These are phyloP conservation scores for Blastobotrys petasosporus DNA, from an alignment of 1,139 yeast genomes.

Conservation along the genomic window DNA sequence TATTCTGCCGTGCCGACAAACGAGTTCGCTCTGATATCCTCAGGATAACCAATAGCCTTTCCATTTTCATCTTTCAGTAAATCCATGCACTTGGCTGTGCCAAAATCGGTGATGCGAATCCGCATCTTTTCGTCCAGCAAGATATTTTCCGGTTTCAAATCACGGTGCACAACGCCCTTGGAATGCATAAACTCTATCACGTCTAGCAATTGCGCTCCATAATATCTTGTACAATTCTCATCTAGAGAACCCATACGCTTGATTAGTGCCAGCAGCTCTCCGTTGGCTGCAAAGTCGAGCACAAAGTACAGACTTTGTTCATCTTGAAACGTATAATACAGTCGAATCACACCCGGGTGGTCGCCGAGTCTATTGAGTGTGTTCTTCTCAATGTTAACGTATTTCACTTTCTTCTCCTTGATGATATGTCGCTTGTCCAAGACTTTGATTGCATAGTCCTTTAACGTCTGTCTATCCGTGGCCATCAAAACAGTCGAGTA, in stretches of 20 bases:
- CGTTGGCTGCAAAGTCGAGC: slow-evolving; percentile 86
- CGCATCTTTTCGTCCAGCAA: slow-evolving; percentile 74
- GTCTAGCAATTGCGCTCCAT: slow-evolving; percentile 73
- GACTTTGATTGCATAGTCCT: slow-evolving; percentile 83
- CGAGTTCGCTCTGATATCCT: slow-evolving; percentile 67
- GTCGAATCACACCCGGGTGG: slow-evolving; percentile 80
- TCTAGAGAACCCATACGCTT: slow-evolving; percentile 73
- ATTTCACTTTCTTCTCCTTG: slow-evolving; percentile 89
- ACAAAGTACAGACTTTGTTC: slow-evolving; percentile 83
- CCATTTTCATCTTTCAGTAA: slow-evolving; percentile 38
- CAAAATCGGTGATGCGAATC: slow-evolving; percentile 93
- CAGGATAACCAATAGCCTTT: slow-evolving; percentile 32
- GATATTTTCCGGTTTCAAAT: slow-evolving; percentile 86
- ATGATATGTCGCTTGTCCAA: slow-evolving; percentile 91
- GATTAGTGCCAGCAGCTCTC: slow-evolving; percentile 77
- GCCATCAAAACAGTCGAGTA: slow-evolving; percentile 92
- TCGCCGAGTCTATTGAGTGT: slow-evolving; percentile 80
- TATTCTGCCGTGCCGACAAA: slow-evolving; percentile 84
- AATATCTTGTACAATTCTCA: slow-evolving; percentile 70
- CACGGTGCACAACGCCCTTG: slow-evolving; percentile 87
- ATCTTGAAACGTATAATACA: slow-evolving; percentile 93
- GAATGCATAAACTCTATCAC: slow-evolving; percentile 79
- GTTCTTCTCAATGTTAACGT: slow-evolving; percentile 92
- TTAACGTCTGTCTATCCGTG: slow-evolving; percentile 63
- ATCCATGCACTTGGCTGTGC: slow-evolving; percentile 78